Evolutionary conservation across 371 early-diverging fungal genomes (phyloP).

Genomic region (Umbelopsis sp.): DNA sequence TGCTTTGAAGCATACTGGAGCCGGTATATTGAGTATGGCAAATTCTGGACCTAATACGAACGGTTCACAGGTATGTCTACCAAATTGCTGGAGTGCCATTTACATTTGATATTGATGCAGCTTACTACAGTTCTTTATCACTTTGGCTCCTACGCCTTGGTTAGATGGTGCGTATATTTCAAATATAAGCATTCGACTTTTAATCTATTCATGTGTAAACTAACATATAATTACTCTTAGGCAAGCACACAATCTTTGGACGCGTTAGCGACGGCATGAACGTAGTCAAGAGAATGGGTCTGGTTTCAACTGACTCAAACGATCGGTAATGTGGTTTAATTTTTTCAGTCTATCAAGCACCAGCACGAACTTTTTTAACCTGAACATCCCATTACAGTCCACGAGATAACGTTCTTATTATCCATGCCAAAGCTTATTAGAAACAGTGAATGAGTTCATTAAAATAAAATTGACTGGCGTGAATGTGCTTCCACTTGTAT

Average conservation of each 20-base stretch:
- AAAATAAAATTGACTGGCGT: neutral
- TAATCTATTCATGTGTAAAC: too few relatives aligned
- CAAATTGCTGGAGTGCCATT: neutral
- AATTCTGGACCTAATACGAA: conserved; percentile 87
- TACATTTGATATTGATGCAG: neutral
- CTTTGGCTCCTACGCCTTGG: conserved; percentile 72
- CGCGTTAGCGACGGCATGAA: conserved; percentile 70
- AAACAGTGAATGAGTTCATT: neutral
- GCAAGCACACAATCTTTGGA: conserved; percentile 78
- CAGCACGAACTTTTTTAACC: neutral
- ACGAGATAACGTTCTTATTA: conserved; percentile 6
- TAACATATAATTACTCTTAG: conserved; percentile 21
- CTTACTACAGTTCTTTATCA: conserved; percentile 59
- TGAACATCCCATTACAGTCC: neutral
- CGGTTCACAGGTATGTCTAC: conserved; percentile 69
- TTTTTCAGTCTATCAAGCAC: neutral
- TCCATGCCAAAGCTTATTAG: conserved; percentile 10
- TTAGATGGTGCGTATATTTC: conserved; percentile 64
- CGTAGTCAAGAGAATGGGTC: conserved; percentile 71
- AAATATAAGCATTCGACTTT: too few relatives aligned
- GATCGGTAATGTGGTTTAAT: conserved; percentile 43
- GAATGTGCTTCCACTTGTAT: neutral
- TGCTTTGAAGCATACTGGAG: conserved; percentile 76
- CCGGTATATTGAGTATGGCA: conserved; percentile 85
- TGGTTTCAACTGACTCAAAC: conserved; percentile 64